Conservation (phyloP, 768 basidiomycete species). For the Boletus coccyginus region DNA sequence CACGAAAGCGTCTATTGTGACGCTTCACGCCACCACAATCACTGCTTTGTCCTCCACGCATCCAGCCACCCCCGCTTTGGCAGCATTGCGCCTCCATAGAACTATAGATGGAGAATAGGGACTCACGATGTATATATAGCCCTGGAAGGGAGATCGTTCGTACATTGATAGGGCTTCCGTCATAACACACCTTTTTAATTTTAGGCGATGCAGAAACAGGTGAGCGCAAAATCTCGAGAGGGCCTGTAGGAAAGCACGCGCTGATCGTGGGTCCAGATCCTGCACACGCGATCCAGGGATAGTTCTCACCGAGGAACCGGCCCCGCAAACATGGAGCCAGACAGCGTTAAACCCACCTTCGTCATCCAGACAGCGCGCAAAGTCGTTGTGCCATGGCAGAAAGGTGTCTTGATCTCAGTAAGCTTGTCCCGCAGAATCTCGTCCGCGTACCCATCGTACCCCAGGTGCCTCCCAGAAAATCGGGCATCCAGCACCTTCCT, state of each 20-base stretch:
- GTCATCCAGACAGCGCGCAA: constrained; percentile 25
- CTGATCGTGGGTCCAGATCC: constrained; percentile 23
- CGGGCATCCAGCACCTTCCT: constrained; percentile 6
- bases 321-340: constrained; percentile 1
- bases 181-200: constrained; percentile 27
- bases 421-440: not conserved
- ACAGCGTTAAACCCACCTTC: constrained; percentile 14
- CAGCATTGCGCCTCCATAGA: constrained; percentile 4
- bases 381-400: constrained; percentile 16
- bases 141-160: constrained; percentile 8
- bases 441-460: constrained; percentile 5
- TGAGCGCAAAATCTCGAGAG: constrained; percentile 7
- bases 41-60: constrained; percentile 20
- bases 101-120: constrained; percentile 1
- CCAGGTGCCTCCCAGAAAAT: constrained; percentile 27
- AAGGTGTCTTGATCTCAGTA: constrained; percentile 23
- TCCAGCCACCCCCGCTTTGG: constrained; percentile 19
- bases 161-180: constrained; percentile 13
- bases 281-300: constrained; percentile 11
- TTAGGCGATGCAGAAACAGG: constrained; percentile 20
- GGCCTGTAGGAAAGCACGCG: constrained; percentile 22
- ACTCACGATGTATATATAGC: constrained; percentile 16
- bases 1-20: constrained; percentile 17
- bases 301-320: constrained; percentile 7
- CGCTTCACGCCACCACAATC: constrained; percentile 8